A percentile compares a stretch with the other conserved stretches of the same genome.
Evolutionary conservation across 2,329 filamentous ascomycete species (phyloP).

Genomic region (Verticillium alfalfae): DNA sequence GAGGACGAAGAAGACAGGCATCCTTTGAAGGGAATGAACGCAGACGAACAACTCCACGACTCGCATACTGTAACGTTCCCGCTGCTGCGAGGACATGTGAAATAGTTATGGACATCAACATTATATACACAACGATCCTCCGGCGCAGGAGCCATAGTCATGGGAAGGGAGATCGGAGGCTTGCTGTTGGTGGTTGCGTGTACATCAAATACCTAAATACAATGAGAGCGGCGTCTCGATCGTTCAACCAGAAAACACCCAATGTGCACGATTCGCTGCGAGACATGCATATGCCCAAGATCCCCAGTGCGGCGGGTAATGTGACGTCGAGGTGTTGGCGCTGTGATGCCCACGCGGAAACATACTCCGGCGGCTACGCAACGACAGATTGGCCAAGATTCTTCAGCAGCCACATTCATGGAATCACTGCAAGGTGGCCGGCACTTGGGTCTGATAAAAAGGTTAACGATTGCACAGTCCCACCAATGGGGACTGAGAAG

Average conservation of each 20-base stretch:
- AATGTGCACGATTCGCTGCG: not conserved
- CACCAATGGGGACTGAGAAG: not conserved
- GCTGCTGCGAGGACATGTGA: not conserved
- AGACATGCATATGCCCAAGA: not conserved
- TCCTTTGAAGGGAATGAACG: too few species aligned
- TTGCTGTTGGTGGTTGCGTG: not conserved
- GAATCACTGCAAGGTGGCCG: not conserved
- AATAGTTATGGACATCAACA: not conserved
- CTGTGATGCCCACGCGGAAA: not conserved
- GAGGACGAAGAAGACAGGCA: too few species aligned
- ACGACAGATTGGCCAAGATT: not conserved
- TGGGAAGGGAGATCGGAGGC: not conserved
- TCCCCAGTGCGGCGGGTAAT: not conserved
- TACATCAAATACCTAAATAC: not conserved
- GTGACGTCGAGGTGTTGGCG: not conserved
- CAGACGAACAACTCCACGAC: too few species aligned
- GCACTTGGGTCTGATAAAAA: not conserved
- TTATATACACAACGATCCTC: not conserved
- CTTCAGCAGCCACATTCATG: not conserved
- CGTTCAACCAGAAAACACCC: not conserved
- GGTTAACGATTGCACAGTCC: not conserved
- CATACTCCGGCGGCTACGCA: not conserved
- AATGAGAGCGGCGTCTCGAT: not conserved
- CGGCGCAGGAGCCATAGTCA: not conserved
- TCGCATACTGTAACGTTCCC: not conserved